Evolutionary conservation across 495 filamentous ascomycete species (phyloP).

Genomic region (Podospora conica): DNA sequence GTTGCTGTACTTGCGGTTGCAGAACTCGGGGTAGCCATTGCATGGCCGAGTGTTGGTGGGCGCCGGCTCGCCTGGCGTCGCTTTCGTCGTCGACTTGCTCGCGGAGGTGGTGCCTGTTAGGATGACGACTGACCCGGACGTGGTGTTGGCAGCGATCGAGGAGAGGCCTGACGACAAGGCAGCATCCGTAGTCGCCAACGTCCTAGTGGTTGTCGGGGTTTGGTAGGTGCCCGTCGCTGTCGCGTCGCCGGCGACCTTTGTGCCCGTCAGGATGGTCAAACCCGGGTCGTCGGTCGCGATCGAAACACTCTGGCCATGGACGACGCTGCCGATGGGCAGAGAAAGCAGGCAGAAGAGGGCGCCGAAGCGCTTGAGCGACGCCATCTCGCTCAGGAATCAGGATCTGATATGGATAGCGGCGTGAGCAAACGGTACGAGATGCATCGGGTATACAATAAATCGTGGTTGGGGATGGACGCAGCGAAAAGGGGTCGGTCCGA

Average conservation of each 20-base stretch:
- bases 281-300: constrained; percentile 17
- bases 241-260: constrained; percentile 22
- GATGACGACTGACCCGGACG: constrained; percentile 35
- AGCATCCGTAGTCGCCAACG: constrained; percentile 29
- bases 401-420: background rate
- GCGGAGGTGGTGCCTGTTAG: constrained; percentile 37
- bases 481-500: background rate
- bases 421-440: background rate
- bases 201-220: constrained; percentile 31
- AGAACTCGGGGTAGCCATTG: constrained; percentile 84
- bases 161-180: constrained; percentile 15
- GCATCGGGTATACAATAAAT: background rate
- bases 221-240: constrained; percentile 36
- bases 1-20: constrained; percentile 74
- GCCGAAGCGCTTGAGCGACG: constrained; percentile 9
- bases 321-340: constrained; percentile 7
- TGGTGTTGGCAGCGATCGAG: constrained; percentile 37
- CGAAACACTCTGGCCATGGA: background rate
- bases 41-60: constrained; percentile 69
- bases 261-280: constrained; percentile 35
- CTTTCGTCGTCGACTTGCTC: constrained; percentile 28
- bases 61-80: constrained; percentile 36
- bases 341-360: constrained; percentile 14
- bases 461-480: background rate
- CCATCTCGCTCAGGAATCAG: constrained; percentile 11